Base-by-base conservation (phyloP, 2,329 filamentous ascomycete species). In the Didymella keratinophila region DNA sequence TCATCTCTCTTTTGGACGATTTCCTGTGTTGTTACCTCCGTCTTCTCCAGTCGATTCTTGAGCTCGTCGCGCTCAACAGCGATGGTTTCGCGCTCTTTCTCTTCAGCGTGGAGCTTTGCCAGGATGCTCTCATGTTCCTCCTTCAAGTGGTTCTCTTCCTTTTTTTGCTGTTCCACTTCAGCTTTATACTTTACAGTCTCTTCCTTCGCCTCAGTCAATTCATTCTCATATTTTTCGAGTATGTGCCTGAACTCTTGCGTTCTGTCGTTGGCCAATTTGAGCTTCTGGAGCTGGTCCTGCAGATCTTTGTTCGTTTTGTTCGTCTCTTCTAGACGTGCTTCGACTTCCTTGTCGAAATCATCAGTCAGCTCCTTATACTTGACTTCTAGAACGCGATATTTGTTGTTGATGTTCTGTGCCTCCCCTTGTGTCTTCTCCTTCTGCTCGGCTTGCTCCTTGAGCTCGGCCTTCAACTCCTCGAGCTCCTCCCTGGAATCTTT, bases 111-210 rank as follows among this genome's bases (percentile, higher is more conserved):
- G 2, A 58, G 37, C 23, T 25, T 25, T 25, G 23, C 23, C 23
- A 25, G 36, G 6, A 58, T 30, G 7, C 28, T 27, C 8, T 53
- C 39, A 25, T 58, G 53, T 39, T 39, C 23, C 4, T 50, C 50
- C 16, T 4, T 43, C 2, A 53, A 18, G 7, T 50, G 11, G 3
- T 42, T 8, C 3, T n/a, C 18, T 1, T 32, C 3, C 3, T 43
- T 5, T 9, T 36, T 45, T 7, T 23, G 18, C 2, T 48, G 1
- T 5, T 48, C n/a, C 16, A 41, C n/a, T 3, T 18, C 23, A 1
- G 28, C 4, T 3, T 28, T 8, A 7, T 39, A 20, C 18, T 30
- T 20, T 1, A 2, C 4, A 3, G 27, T 44, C 16, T 49, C 30
- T 6, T 25, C 7, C 23, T 25, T 25, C 23, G 23, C 23, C 23